Evolutionary conservation across 176 grass and related monocot species (phyloP).

Genomic region (Avena atlantica): DNA sequence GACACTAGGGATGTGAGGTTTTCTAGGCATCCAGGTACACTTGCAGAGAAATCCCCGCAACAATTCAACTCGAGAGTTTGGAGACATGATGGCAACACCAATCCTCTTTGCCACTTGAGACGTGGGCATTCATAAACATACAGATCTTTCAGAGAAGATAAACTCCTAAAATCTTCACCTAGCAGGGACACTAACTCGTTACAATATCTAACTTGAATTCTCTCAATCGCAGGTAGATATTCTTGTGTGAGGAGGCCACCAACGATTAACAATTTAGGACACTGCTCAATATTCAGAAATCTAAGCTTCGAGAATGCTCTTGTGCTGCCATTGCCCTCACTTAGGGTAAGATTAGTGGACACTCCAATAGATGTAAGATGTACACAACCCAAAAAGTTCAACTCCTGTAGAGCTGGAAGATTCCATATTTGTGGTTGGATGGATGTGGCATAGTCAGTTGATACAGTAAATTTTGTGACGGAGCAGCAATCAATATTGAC

Average conservation of each 20-base stretch:
- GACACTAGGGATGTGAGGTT: background rate
- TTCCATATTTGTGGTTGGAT: too few species aligned
- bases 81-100: background rate
- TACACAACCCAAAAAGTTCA: too few species aligned
- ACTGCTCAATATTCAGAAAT: too few species aligned
- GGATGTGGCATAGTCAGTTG: too few species aligned
- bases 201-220: background rate
- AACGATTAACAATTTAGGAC: background rate
- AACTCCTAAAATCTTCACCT: background rate
- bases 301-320: too few species aligned
- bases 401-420: too few species aligned
- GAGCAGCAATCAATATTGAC: too few species aligned
- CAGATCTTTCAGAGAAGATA: background rate
- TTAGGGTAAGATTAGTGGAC: too few species aligned
- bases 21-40: background rate
- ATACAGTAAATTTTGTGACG: too few species aligned
- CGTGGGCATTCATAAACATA: rapidly evolving
- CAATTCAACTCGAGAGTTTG: rapidly evolving
- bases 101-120: background rate
- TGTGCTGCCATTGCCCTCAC: too few species aligned
- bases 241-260: background rate
- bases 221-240: background rate
- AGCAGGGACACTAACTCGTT: background rate
- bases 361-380: too few species aligned
- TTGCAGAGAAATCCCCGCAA: slow-evolving; percentile 12